Conservation (phyloP, 2,329 filamentous ascomycete genomes). For the Fusarium mexicanum region DNA sequence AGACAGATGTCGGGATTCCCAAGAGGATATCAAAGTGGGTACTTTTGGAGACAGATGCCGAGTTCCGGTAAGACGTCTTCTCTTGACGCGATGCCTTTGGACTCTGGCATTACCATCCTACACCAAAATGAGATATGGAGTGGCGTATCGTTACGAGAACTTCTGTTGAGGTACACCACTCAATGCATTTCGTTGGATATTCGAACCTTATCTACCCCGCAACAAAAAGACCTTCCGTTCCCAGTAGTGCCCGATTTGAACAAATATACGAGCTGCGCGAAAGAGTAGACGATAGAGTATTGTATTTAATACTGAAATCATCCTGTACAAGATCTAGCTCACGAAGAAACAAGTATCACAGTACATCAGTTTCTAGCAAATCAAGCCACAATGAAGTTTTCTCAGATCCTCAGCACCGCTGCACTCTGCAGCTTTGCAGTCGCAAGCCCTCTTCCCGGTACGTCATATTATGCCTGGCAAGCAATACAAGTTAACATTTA, state of each 20-base stretch:
- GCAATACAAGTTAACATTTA: background rate
- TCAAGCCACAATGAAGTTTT: background rate
- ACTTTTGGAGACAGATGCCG: background rate
- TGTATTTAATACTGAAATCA: background rate
- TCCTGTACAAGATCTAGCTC: rapidly evolving
- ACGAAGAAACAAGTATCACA: background rate
- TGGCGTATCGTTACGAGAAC: background rate
- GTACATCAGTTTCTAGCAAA: background rate
- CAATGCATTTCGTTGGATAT: background rate
- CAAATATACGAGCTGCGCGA: background rate
- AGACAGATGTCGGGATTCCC: background rate
- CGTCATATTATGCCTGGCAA: rapidly evolving
- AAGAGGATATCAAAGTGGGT: background rate
- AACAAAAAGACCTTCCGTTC: background rate
- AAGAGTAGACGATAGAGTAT: background rate
- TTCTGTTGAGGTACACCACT: background rate
- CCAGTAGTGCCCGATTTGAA: background rate
- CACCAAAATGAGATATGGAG: background rate
- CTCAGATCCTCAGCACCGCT: background rate
- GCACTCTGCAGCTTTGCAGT: background rate
- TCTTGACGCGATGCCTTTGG: background rate
- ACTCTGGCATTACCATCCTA: background rate
- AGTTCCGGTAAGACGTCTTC: background rate
- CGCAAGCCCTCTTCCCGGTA: background rate
- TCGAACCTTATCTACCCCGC: background rate